Base-by-base conservation (phyloP, 306 rosid genomes). In the Cyclanthera cordifolia region DNA sequence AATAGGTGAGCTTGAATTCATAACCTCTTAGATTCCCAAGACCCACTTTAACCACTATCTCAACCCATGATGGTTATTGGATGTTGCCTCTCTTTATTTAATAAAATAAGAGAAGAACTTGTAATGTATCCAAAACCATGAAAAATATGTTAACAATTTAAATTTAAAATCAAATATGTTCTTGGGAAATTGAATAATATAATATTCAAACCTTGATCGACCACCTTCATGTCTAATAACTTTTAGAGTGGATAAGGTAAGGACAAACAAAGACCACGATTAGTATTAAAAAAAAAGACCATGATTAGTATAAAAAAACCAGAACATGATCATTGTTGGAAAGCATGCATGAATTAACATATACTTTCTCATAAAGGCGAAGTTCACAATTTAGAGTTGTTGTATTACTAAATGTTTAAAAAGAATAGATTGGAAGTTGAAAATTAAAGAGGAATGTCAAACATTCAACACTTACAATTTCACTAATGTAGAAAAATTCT, bases 401-500 rank as follows among this genome's bases (percentile, higher is more conserved):
- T 20, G 6, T 64, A 68, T 11, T 1, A 68, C 13, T 53, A 57
- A 20, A 47, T 14, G 46, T 15, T 53, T 47, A 17, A 74, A 19
- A 7, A 13, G 3, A 71, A 39, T 52, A 11, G 23, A 8, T n/a
- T 46, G 71, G 54, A 66, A 45, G 23, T 54, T 46, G 52, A 20
- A 51, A 52, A 69, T 30, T 14, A 12, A 63, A 59, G n/a, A 53
- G 9, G 32, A 19, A 43, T 51, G 11, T 45, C 41, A 8, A 30
- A 17, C 24, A 16, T 43, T 8, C 17, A 41, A 28, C 65, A 83
- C 98, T 86, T 93, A 93, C 96, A 90, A 8, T 73, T 93, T 93
- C 78, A 79, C 71, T 72, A 93, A 73, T 56, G 61, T 55, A 59
- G 90, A 64, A 82, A 93, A 77, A 71, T 73, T 80, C 54, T 77